phyloP scores from a whole-genome alignment of 495 filamentous ascomycete genomes.

The Talaromyces adpressus region DNA sequence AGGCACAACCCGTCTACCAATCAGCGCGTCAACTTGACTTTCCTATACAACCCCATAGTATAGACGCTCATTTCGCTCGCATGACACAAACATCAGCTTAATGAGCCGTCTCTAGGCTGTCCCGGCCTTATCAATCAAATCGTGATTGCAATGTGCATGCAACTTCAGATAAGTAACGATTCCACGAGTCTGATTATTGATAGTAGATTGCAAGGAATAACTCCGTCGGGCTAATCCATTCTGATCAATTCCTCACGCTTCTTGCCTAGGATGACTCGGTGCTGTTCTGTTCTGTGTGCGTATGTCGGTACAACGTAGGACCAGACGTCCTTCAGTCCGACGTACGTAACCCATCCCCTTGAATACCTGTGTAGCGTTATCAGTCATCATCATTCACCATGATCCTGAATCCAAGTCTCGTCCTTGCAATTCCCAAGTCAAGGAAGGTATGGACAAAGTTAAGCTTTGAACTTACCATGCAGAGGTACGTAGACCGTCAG shows the following conservation, averaged over 20 bases:
- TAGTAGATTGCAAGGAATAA: background rate
- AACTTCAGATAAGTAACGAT: background rate
- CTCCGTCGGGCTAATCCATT: background rate
- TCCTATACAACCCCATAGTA: background rate
- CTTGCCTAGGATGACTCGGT: background rate
- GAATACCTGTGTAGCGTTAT: background rate
- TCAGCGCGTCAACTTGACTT: background rate
- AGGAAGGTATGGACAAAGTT: background rate
- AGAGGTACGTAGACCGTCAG: background rate
- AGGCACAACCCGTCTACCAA: background rate
- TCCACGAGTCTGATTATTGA: background rate
- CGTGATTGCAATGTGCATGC: too few species aligned
- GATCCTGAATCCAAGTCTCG: background rate
- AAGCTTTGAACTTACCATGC: background rate
- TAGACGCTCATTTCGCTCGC: background rate
- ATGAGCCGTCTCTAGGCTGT: background rate
- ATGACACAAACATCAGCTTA: background rate
- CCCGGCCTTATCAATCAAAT: background rate
- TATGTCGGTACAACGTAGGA: background rate
- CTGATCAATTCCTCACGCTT: background rate
- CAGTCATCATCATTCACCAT: background rate
- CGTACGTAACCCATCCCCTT: background rate
- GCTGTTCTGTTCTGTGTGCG: background rate
- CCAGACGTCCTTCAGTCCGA: background rate
- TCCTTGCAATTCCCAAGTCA: background rate